A percentile compares a stretch with the other conserved stretches of the same genome.
Conservation (phyloP, 1,139 yeast species). For the Sugiyamaella grinbergsii region DNA sequence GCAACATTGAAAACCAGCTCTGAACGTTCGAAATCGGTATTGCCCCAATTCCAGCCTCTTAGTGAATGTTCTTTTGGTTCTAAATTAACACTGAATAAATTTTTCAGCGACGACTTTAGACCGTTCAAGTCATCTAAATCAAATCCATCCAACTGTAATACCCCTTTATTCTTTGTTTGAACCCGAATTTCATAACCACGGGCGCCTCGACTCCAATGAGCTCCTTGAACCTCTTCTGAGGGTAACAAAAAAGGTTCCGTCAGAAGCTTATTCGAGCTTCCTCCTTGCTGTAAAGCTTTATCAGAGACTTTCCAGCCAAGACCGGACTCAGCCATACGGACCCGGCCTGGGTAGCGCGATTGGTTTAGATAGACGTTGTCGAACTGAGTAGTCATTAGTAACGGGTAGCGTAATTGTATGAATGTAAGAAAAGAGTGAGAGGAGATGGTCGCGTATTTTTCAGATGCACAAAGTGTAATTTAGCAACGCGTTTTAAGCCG, state of each 20-base stretch:
- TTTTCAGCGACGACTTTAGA: constrained; percentile 79
- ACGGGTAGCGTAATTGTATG: not conserved
- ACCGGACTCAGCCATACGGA: constrained; percentile 93
- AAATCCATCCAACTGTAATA: constrained; percentile 87
- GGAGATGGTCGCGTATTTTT: constrained; percentile 4
- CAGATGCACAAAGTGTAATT: not conserved
- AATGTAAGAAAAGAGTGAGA: not conserved
- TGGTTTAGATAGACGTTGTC: constrained; percentile 88
- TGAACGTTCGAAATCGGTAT: constrained; percentile 85
- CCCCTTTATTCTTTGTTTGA: constrained; percentile 86
- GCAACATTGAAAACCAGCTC: constrained; percentile 85
- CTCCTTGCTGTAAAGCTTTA: constrained; percentile 44
- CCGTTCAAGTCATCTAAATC: constrained; percentile 77
- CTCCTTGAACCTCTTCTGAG: constrained; percentile 75
- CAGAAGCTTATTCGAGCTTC: constrained; percentile 53
- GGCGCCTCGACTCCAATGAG: constrained; percentile 91
- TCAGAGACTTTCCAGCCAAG: constrained; percentile 90
- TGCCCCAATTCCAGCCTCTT: constrained; percentile 99
- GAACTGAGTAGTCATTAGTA: constrained; percentile 52
- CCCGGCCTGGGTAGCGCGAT: constrained; percentile 79
- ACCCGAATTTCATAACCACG: constrained; percentile 88
- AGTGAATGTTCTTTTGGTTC: constrained; percentile 89
- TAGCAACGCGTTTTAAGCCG: not conserved
- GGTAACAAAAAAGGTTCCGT: constrained; percentile 80
- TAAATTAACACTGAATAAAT: constrained; percentile 68